Percentiles rank a stretch among this genome's conserved stretches.
Conservation (phyloP, 192 early-diverging fungal species). For the Coemansia sp. region DNA sequence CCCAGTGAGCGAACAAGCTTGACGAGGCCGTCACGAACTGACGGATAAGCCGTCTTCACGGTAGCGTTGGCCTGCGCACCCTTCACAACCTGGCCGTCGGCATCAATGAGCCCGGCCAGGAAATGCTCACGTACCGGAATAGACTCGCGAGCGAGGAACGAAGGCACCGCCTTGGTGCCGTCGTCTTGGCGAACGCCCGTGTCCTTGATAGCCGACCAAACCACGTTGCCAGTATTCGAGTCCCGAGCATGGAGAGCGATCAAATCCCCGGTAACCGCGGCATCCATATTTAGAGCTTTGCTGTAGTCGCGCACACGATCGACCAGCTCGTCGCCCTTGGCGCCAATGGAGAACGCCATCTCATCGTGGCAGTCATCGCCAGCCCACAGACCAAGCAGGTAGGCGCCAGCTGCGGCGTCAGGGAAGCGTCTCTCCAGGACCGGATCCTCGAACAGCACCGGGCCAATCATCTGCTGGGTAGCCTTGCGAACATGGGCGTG, state of each 20-base stretch:
- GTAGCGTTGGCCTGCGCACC: neutral
- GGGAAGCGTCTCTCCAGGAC: neutral
- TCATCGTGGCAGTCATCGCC: too few relatives aligned
- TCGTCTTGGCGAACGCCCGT: neutral
- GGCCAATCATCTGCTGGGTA: conserved; percentile 24
- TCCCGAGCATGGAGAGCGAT: too few relatives aligned
- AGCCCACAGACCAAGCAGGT: conserved; percentile 27
- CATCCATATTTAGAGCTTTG: too few relatives aligned
- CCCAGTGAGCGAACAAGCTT: conserved; percentile 12
- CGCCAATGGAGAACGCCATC: too few relatives aligned
- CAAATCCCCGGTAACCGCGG: too few relatives aligned
- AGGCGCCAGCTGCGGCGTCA: conserved; percentile 10
- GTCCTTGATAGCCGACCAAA: neutral
- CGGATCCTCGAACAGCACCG: conserved; percentile 21
- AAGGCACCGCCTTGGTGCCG: neutral
- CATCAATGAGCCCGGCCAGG: conserved; percentile 34
- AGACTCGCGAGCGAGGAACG: conserved; percentile 4
- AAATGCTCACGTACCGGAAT: conserved; percentile 33
- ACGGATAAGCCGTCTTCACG: neutral
- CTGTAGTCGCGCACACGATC: too few relatives aligned
- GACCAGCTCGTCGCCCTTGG: too few relatives aligned
- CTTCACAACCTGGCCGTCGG: conserved; percentile 6
- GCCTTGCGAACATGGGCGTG: conserved; percentile 13
- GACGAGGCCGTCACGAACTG: conserved; percentile 5
- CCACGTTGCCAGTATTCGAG: neutral